These are phyloP conservation scores for Solanum hybrid DNA, from an alignment of 305 asterid species.

Conservation along the genomic window DNA sequence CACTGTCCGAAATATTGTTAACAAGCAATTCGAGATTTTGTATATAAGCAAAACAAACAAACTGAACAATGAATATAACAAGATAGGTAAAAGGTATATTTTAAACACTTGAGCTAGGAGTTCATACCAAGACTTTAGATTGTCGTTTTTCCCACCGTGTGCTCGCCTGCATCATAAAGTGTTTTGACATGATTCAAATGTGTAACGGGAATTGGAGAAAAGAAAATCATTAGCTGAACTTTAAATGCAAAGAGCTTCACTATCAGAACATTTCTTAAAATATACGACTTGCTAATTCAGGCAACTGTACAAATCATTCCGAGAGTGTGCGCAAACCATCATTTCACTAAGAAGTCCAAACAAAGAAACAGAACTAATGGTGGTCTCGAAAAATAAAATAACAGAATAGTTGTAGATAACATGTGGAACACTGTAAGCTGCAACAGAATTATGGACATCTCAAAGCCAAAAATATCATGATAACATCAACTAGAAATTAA, in stretches of 20 bases:
- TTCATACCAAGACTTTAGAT: conserved; percentile 75
- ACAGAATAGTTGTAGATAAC: not conserved
- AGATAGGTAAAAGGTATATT: not conserved
- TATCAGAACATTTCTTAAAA: not conserved
- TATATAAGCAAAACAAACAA: not conserved
- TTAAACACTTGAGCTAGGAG: not conserved
- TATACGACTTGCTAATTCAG: not conserved
- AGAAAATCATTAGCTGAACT: not conserved
- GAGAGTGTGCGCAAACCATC: not conserved
- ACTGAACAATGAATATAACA: not conserved
- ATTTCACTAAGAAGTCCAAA: not conserved
- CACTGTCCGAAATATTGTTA: not conserved
- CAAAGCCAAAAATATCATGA: no score
- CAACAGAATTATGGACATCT: not conserved
- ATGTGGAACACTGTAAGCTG: not conserved
- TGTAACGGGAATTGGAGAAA: not conserved
- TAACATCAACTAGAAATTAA: no score
- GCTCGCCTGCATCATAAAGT: conserved; percentile 57
- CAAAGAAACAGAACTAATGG: not conserved
- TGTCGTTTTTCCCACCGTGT: conserved; percentile 90
- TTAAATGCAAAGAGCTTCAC: not conserved
- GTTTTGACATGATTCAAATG: not conserved
- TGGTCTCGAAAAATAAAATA: not conserved
- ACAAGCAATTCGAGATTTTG: not conserved
- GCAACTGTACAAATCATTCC: not conserved